Evolutionary conservation across 2,329 filamentous ascomycete genomes (phyloP), one percentile per base, ranked within the genome.

Genomic region (Xylaria digitata): DNA sequence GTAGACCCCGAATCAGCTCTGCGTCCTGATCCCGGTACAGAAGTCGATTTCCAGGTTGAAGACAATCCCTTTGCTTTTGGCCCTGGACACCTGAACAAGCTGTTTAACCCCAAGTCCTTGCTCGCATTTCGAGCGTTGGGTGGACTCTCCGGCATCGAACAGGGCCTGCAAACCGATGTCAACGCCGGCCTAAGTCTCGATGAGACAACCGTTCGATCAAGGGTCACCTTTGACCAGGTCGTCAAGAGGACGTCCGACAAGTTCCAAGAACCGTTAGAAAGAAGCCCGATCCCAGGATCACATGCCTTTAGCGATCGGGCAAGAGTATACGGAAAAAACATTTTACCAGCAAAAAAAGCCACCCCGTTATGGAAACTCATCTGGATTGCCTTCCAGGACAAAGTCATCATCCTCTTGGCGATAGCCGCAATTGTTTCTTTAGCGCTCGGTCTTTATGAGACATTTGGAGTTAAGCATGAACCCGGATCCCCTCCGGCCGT

Each of bases 61-160:
- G 82, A 90, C 71, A 93, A 92, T 75, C 89, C 86, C 50, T 94
- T 93, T 71, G 91, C 90, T 3, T 93, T 91, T 73, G 87, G 89
- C 0, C 90, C 90, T 0, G 91, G 91, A 5, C 90, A 93, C 66
- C 79, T 94, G 73, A 89, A 88, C 70, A 94, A 93, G 78, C 80
- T 94, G 23, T 82, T 92, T 63, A 93, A 93, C 68, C 91, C 91
- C 0, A 94, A 94, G 79, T 93, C 86, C 71, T 80, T 92, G 66
- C 81, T 85, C 19, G 91, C 90, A 7, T 92, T 92, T 70, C 85
- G 89, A 72, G 90, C 90, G 2, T 77, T 94, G 3, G 92, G 92
- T 64, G 92, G 92, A 50, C 76, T 93, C 9, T 79, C 80, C 19
- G 92, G 92, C 2, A 78, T 94, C 45, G 90, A 91, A 74, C 90